These are phyloP conservation scores for Globisporangium splendens DNA, from an alignment of 352 stramenopile species.

Conservation along the genomic window DNA sequence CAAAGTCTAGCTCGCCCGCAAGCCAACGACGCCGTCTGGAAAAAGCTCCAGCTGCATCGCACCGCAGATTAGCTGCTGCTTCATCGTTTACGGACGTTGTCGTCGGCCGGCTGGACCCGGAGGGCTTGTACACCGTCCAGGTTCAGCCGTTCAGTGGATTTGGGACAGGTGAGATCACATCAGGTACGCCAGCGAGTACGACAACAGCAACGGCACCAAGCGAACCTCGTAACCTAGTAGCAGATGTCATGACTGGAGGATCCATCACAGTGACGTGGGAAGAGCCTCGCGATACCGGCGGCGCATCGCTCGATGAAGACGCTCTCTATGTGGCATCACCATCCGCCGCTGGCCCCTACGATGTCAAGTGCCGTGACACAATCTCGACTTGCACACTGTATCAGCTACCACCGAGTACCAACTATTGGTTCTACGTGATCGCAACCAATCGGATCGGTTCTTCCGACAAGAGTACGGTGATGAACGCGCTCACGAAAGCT, in stretches of 20 bases:
- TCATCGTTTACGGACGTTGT: slow-evolving; percentile 15
- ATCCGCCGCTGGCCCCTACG: slow-evolving; percentile 15
- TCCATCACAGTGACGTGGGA: slow-evolving; percentile 37
- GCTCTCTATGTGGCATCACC: slow-evolving; percentile 24
- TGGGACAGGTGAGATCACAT: slow-evolving; percentile 23
- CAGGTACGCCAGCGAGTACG: slow-evolving; percentile 23
- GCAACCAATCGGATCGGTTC: slow-evolving; percentile 33
- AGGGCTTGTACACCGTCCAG: slow-evolving; percentile 50
- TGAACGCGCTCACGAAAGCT: slow-evolving; percentile 22
- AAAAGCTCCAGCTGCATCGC: background rate
- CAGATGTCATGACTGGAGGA: slow-evolving; percentile 26
- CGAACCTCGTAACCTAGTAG: slow-evolving; percentile 18
- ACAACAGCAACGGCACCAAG: slow-evolving; percentile 26
- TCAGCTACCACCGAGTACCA: slow-evolving; percentile 20
- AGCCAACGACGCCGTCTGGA: slow-evolving; percentile 8
- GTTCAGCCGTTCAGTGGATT: slow-evolving; percentile 34
- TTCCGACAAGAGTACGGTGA: slow-evolving; percentile 19
- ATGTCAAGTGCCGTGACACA: slow-evolving; percentile 18
- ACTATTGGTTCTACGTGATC: slow-evolving; percentile 41
- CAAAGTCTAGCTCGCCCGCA: background rate
- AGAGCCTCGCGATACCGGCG: slow-evolving; percentile 37
- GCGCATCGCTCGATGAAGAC: slow-evolving; percentile 35
- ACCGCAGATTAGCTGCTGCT: slow-evolving; percentile 10
- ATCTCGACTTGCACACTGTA: slow-evolving; percentile 24
- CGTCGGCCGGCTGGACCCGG: slow-evolving; percentile 43